Evolutionary conservation across 1,284 basidiomycete species (phyloP), one percentile per base, ranked within the genome.

Genomic region (Schizophyllum commune): DNA sequence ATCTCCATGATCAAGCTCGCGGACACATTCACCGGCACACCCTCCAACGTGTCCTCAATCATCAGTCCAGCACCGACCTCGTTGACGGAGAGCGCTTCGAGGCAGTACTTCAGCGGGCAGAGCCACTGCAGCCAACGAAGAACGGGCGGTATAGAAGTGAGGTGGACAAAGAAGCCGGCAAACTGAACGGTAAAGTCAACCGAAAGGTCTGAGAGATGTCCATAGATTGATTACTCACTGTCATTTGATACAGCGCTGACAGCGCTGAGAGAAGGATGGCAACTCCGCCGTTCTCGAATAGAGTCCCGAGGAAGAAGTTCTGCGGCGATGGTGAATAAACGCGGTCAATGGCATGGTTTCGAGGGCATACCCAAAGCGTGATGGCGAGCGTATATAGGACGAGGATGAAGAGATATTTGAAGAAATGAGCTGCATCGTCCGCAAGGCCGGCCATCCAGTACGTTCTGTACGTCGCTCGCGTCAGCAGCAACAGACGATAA

Each of bases 361-460:
- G n/a, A n/a, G n/a, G n/a, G n/a, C n/a, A n/a, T n/a, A n/a, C 91
- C 71, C 84, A 94, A 56, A 96, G 81, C 0, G 92, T 92, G 83
- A 94, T 91, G 32, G 80, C 85, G 15, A 96, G 78, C 0, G 87
- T 86, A 70, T 87, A 96, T 52, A 91, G 76, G 22, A 91, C 82
- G 11, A 92, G 76, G 61, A 92, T 84, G 65, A 93, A 81, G 17
- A 92, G 75, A 74, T 88, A 93, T 71, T 93, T 93, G 83, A 93
- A 92, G 77, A 88, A 93, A 66, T 84, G 77, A 0, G 84, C 79
- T 0, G 88, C 83, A 47, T 85, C 77, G 13, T 77, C 77, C 1
- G 89, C 81, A 1, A 96, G 82, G 8, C 94, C 93, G 13, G 93
- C 92, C 94, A 96, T 93, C 88, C 92, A 96, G 70, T 96, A 93